phyloP scores from a whole-genome alignment of 2,329 filamentous ascomycete species.

The Pseudogymnoascus sp. region DNA sequence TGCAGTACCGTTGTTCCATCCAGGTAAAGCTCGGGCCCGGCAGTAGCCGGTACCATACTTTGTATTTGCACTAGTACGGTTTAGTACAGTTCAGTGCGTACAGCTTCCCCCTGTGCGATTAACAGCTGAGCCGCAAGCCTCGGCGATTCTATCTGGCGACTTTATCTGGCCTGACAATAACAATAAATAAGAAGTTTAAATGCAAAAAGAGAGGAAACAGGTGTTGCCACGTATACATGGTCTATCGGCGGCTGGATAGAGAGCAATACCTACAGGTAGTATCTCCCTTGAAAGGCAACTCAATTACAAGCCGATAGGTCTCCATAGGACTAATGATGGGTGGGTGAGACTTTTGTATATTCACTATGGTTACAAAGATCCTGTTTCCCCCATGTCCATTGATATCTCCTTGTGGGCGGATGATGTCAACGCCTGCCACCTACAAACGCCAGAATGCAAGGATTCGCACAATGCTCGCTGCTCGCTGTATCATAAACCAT shows the following conservation, averaged over 20 bases:
- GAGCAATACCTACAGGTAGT: background rate
- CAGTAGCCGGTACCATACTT: slow-evolving; percentile 1
- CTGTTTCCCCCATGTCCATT: background rate
- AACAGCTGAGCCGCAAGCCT: background rate
- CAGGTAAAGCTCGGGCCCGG: background rate
- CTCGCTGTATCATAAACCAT: slow-evolving; percentile 8
- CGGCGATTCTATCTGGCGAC: background rate
- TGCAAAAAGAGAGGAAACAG: background rate
- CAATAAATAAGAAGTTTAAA: background rate
- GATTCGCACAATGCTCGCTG: slow-evolving; percentile 4
- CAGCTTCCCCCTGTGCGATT: background rate
- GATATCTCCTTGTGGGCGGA: background rate
- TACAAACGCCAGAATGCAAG: slow-evolving; percentile 8
- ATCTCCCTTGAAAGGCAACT: background rate
- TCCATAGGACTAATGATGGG: background rate
- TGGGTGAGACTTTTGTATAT: background rate
- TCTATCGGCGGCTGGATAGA: background rate
- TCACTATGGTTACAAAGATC: slow-evolving; percentile 3
- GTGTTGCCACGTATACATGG: background rate
- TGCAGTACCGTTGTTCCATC: background rate
- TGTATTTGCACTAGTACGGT: background rate
- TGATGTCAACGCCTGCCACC: slow-evolving; percentile 4
- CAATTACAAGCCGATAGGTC: background rate
- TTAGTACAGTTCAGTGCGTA: background rate
- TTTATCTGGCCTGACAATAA: background rate